A percentile compares a stretch with the other conserved stretches of the same genome.
Evolutionary conservation across 208 protist species (phyloP).

Genomic region (Phytomonas sp.): DNA sequence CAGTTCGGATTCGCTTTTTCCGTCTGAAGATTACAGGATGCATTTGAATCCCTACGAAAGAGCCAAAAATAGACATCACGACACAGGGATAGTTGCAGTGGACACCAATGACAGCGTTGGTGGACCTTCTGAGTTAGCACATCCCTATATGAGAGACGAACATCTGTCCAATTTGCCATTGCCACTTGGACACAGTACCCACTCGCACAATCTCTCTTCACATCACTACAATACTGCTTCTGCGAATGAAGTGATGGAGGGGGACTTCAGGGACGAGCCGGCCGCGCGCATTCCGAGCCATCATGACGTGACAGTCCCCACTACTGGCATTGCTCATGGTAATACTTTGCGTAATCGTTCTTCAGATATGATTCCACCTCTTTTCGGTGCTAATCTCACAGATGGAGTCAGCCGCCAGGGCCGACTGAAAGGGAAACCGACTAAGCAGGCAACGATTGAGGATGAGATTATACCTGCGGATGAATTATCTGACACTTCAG

Average conservation of each 20-base stretch:
- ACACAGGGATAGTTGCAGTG: not conserved
- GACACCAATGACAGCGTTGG: not conserved
- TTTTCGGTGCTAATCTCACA: not conserved
- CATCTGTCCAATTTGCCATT: not conserved
- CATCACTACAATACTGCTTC: not conserved
- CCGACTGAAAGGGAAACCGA: conserved; percentile 6
- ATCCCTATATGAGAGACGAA: not conserved
- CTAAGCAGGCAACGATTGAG: conserved; percentile 13
- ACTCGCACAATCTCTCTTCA: not conserved
- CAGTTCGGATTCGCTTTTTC: not conserved
- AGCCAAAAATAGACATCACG: not conserved
- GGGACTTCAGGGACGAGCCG: not conserved
- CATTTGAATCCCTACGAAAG: not conserved
- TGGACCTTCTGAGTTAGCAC: not conserved
- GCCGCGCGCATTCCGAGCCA: not conserved
- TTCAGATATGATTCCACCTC: not conserved
- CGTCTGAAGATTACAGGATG: not conserved
- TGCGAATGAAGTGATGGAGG: not conserved
- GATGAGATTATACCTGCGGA: conserved; percentile 27
- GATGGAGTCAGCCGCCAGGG: conserved; percentile 5
- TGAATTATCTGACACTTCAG: conserved; percentile 22
- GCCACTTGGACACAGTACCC: not conserved
- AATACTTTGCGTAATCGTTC: not conserved
- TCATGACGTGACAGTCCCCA: not conserved
- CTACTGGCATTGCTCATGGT: not conserved